Conservation (phyloP, 2,329 filamentous ascomycete species). For the Penicillium sp. region DNA sequence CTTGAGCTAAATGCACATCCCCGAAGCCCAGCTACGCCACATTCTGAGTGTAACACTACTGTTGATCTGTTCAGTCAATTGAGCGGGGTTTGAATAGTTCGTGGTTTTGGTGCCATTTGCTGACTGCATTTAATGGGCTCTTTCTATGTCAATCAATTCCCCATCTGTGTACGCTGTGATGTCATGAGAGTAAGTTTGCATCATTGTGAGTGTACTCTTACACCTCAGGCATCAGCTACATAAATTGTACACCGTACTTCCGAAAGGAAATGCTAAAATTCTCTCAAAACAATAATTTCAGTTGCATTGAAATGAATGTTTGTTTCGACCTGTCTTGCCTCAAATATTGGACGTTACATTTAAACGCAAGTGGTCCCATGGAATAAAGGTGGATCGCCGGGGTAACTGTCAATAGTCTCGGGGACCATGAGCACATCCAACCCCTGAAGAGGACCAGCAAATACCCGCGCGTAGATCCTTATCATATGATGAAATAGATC, state of each 20-base stretch:
- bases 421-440: background rate
- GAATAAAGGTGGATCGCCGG: conserved; percentile 11
- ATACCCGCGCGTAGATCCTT: background rate
- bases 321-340: background rate
- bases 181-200: background rate
- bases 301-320: background rate
- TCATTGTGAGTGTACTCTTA: background rate
- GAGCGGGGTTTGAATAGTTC: background rate
- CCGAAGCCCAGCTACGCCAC: conserved; percentile 6
- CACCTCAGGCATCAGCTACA: background rate
- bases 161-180: background rate
- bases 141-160: background rate
- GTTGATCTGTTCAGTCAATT: background rate
- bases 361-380: conserved; percentile 6
- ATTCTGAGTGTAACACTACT: background rate
- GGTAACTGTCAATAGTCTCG: conserved; percentile 8
- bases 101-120: background rate
- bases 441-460: background rate
- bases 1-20: background rate
- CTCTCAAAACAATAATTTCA: background rate
- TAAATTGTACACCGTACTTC: background rate
- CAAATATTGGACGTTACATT: conserved; percentile 5
- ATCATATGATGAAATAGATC: background rate
- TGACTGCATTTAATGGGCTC: background rate
- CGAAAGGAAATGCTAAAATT: background rate